Base-by-base conservation (phyloP, 2,329 filamentous ascomycete genomes). In the Fonsecaea nubica region DNA sequence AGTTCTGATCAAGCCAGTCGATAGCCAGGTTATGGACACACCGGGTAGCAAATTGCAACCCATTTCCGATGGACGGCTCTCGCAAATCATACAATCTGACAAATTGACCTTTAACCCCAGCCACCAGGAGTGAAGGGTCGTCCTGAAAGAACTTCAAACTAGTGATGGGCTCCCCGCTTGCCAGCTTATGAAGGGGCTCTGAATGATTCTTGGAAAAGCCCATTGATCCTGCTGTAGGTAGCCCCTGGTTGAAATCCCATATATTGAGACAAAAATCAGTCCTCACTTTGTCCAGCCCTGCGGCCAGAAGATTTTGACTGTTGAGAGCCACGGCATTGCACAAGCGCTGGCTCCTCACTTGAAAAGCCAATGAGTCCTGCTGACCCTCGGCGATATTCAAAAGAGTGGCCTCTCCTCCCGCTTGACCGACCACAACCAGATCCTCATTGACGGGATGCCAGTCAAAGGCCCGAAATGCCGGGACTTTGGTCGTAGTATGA, bases 201-300 rank as follows among this genome's bases (percentile, higher is more conserved):
- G 63, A 65, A 32, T 67, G 69, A 45, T 48, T 66, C 63, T 72
- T 73, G 2, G 64, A 65, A 62, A 69, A 66, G 50, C 64, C 61
- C 54, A 63, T 69, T 15, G 72, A 74, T 71, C 65, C 77, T 74
- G 73, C 77, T 69, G 63, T 77, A 69, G 70, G 75, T 65, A 80
- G 78, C 54, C 79, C 77, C 72, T 80, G 82, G 67, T 83, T 84
- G 56, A 87, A 80, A 77, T 90, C 87, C 80, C 87, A 89, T 40
- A 89, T 84, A 71, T 89, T 89, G 68, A 90, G 76, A 72, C 86
- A 89, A 63, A 87, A 85, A 76, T 89, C 87, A 58, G 87, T 89
- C 9, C 87, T 82, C 50, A 88, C 86, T 69, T 86, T 82, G 73
- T 89, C 87, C 61, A 89, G 76, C 1, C 86, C 87, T 3, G 86